Evolutionary conservation across 2,329 filamentous ascomycete genomes (phyloP).

Genomic region (Ustulina deusta): DNA sequence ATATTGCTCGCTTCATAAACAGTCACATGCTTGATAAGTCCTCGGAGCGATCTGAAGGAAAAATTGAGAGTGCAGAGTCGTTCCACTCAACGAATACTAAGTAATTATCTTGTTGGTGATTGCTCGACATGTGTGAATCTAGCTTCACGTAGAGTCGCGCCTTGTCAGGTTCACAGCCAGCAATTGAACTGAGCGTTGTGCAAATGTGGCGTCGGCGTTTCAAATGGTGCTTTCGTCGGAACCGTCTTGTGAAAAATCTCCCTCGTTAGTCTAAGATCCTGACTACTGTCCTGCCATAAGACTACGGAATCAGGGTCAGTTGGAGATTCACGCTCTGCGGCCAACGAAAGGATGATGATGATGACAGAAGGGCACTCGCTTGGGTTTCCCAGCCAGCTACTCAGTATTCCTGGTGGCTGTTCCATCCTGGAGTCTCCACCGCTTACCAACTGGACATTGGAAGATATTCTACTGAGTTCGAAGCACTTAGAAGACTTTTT

Average conservation of each 20-base stretch:
- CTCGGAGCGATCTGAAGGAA: neutral
- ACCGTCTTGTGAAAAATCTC: neutral
- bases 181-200: slow-evolving; percentile 13
- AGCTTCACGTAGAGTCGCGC: slow-evolving; percentile 11
- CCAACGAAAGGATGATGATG: neutral
- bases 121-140: slow-evolving; percentile 12
- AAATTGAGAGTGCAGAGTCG: slow-evolving; percentile 1
- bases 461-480: slow-evolving; percentile 27
- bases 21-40: slow-evolving; percentile 17
- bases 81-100: slow-evolving; percentile 5
- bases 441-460: slow-evolving; percentile 18
- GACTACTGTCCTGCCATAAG: too few relatives aligned
- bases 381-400: slow-evolving; percentile 19
- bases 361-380: slow-evolving; percentile 4
- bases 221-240: neutral
- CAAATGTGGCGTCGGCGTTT: neutral
- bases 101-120: slow-evolving; percentile 4
- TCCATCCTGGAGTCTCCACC: neutral
- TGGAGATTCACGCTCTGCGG: slow-evolving; percentile 9
- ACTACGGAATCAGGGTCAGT: neutral
- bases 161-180: slow-evolving; percentile 13
- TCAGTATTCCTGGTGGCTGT: neutral
- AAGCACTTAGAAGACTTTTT: slow-evolving; percentile 34
- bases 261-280: neutral
- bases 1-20: slow-evolving; percentile 38